Evolutionary conservation across 2,329 filamentous ascomycete genomes (phyloP).

Genomic region (Alternaria ethzedia): DNA sequence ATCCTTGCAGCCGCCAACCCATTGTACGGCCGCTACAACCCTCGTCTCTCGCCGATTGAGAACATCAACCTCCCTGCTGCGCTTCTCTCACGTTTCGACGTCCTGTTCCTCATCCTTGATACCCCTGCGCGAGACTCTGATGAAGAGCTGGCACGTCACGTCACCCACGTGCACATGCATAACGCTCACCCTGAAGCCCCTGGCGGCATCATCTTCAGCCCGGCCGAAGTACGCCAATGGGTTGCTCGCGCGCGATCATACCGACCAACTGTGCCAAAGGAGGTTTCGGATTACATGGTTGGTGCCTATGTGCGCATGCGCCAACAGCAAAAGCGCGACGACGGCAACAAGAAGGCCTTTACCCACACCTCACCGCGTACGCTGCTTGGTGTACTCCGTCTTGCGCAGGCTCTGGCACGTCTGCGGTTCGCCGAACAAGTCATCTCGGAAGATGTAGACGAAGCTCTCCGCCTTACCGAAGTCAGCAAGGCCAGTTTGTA

Average conservation of each 20-base stretch:
- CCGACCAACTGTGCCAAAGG: constrained; percentile 82
- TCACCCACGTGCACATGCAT: constrained; percentile 97
- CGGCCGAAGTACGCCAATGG: constrained; percentile 93
- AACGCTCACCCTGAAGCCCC: constrained; percentile 81
- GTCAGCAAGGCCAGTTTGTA: constrained; percentile 92
- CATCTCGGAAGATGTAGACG: constrained; percentile 91
- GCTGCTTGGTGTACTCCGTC: constrained; percentile 86
- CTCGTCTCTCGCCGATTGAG: constrained; percentile 93
- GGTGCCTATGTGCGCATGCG: constrained; percentile 96
- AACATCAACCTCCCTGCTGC: constrained; percentile 99
- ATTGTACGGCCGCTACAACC: constrained; percentile 97
- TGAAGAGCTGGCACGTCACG: constrained; percentile 92
- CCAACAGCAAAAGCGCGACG: constrained; percentile 88
- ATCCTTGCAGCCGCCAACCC: constrained; percentile 97
- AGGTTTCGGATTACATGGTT: constrained; percentile 93
- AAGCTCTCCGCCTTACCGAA: constrained; percentile 88
- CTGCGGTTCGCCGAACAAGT: constrained; percentile 87
- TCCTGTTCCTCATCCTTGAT: constrained; percentile 96
- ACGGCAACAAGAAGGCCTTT: constrained; percentile 90
- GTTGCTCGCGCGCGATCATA: constrained; percentile 90
- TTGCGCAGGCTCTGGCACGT: constrained; percentile 91
- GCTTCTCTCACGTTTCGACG: constrained; percentile 93
- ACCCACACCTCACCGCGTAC: constrained; percentile 94
- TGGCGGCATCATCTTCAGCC: constrained; percentile 79
- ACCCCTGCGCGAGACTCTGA: constrained; percentile 88